phyloP scores from a whole-genome alignment of 306 rosid species.

The Acmispon strigosus region DNA sequence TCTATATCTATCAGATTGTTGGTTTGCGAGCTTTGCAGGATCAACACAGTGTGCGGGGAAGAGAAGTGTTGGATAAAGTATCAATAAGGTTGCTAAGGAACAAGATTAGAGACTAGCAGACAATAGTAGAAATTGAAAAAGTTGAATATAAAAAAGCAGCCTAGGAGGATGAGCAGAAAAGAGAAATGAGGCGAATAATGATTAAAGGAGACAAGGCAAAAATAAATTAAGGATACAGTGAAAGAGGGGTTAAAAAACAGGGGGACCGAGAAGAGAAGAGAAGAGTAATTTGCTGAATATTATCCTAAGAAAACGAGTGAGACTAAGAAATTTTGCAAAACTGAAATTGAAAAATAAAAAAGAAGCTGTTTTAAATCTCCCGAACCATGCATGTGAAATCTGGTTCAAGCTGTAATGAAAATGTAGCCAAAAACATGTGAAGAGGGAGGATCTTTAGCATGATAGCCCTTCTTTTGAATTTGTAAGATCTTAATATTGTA shows the following conservation, averaged over 20 bases:
- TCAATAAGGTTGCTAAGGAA: neutral
- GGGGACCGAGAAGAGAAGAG: neutral
- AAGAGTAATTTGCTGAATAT: slow-evolving; percentile 5
- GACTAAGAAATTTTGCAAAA: neutral
- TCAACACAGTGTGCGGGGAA: neutral
- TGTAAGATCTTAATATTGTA: neutral
- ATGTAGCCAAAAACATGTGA: neutral
- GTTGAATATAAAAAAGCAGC: neutral
- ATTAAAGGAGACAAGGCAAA: neutral
- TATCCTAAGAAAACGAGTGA: neutral
- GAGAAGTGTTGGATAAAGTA: neutral
- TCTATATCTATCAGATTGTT: neutral
- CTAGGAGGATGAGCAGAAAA: neutral
- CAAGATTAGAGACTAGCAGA: neutral
- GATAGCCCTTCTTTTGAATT: neutral
- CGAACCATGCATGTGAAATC: neutral
- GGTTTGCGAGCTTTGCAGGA: neutral
- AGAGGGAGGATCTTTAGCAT: neutral
- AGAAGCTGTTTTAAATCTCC: neutral
- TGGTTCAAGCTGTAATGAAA: neutral
- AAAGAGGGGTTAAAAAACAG: neutral
- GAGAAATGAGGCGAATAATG: neutral
- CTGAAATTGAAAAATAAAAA: neutral
- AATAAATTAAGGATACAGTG: neutral
- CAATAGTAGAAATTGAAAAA: neutral